These are phyloP conservation scores for Trametes polyzona DNA, from an alignment of 1,284 basidiomycete genomes.

Conservation along the genomic window DNA sequence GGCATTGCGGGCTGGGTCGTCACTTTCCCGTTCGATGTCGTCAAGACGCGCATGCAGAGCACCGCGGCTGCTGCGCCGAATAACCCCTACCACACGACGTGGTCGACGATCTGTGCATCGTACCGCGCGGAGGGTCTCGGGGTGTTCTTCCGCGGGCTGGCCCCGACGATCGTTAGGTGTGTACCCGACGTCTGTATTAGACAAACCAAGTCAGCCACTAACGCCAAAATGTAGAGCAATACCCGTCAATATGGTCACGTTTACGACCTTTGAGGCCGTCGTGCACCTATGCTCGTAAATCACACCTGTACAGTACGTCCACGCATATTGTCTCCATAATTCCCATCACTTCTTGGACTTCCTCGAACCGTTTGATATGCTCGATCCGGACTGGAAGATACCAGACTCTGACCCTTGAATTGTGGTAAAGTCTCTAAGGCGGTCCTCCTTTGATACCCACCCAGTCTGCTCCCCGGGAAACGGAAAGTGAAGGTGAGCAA, in stretches of 20 bases:
- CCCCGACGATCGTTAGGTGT: constrained; percentile 79
- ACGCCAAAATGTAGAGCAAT: constrained; percentile 37
- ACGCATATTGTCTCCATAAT: not conserved
- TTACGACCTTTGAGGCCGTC: constrained; percentile 55
- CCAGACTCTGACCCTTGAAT: no score
- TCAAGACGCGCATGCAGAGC: constrained; percentile 86
- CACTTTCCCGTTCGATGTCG: constrained; percentile 85
- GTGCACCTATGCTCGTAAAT: constrained; percentile 40
- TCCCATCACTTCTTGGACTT: not conserved
- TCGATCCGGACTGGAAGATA: not conserved
- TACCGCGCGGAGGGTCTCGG: constrained; percentile 65
- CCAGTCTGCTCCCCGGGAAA: no score
- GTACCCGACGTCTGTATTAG: constrained; percentile 35
- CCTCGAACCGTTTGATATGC: not conserved
- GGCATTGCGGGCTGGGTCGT: constrained; percentile 73
- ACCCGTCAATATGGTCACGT: constrained; percentile 63
- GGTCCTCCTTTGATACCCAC: no score
- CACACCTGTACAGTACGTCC: not conserved
- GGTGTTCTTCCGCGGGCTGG: constrained; percentile 77
- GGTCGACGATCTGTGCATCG: constrained; percentile 61
- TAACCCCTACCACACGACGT: constrained; percentile 58
- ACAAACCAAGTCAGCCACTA: no score
- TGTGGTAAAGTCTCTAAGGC: no score
- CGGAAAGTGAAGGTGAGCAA: no score
- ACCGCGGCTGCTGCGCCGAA: constrained; percentile 56